phyloP scores from a whole-genome alignment of 306 rosid genomes.

The Castanea sativa region DNA sequence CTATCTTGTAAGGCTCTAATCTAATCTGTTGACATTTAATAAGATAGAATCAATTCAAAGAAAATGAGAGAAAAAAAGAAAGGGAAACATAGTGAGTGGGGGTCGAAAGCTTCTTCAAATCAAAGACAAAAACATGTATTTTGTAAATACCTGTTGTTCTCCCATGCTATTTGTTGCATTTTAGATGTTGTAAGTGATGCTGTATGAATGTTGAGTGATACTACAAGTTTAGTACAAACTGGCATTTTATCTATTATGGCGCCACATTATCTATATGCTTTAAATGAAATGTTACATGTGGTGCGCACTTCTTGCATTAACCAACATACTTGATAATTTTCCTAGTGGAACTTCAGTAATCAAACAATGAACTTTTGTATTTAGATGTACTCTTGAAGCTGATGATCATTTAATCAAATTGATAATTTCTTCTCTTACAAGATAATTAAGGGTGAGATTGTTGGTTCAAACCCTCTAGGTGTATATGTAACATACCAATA shows the following conservation, averaged over 20 bases:
- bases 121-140: not conserved
- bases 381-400: not conserved
- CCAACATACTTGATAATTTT: not conserved
- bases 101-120: not conserved
- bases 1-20: too few species aligned
- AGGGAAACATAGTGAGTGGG: not conserved
- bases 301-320: not conserved
- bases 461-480: too few species aligned
- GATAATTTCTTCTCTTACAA: too few species aligned
- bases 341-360: not conserved
- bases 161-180: not conserved
- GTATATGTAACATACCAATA: too few species aligned
- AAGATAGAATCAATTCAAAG: not conserved
- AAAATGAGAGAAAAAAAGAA: not conserved
- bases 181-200: not conserved
- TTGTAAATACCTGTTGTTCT: not conserved
- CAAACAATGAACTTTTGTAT: not conserved
- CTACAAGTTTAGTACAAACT: not conserved
- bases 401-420: too few species aligned
- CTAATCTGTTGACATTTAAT: not conserved
- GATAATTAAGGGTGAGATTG: too few species aligned
- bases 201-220: not conserved
- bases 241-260: too few species aligned
- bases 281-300: too few species aligned
- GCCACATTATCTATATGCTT: too few species aligned